Conservation (phyloP, 495 filamentous ascomycete species). For the Penicillium flavigenum region DNA sequence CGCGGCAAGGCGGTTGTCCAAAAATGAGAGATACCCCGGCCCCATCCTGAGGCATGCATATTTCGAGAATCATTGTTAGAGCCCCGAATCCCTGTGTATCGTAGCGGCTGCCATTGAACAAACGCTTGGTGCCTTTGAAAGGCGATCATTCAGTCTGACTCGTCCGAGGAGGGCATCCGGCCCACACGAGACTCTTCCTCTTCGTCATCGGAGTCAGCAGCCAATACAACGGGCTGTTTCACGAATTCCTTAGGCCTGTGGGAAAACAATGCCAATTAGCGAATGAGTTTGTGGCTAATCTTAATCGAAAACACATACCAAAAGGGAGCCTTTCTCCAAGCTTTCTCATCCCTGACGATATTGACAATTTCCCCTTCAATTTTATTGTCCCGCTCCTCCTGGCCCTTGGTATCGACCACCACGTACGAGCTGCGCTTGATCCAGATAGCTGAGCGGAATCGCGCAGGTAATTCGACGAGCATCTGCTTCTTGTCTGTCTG, state of each 20-base stretch:
- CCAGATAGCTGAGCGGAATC: slow-evolving; percentile 89
- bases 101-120: slow-evolving; percentile 2
- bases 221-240: slow-evolving; percentile 49
- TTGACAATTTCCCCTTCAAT: slow-evolving; percentile 88
- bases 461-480: slow-evolving; percentile 73
- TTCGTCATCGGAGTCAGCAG: slow-evolving; percentile 49
- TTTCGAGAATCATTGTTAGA: background rate
- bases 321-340: slow-evolving; percentile 85
- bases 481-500: slow-evolving; percentile 53
- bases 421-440: slow-evolving; percentile 85
- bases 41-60: slow-evolving; percentile 7
- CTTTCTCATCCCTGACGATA: slow-evolving; percentile 85
- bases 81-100: background rate
- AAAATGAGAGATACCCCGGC: slow-evolving; percentile 16
- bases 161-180: slow-evolving; percentile 76
- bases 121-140: background rate
- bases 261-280: slow-evolving; percentile 7
- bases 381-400: slow-evolving; percentile 71
- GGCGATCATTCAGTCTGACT: slow-evolving; percentile 39
- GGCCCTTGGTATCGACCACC: slow-evolving; percentile 68
- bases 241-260: slow-evolving; percentile 77
- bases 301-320: slow-evolving; percentile 59
- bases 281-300: background rate
- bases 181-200: slow-evolving; percentile 77
- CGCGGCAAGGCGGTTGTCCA: slow-evolving; percentile 24